These are phyloP conservation scores for Nothophaeocryptopus gaeumannii DNA, from an alignment of 2,329 filamentous ascomycete species.

Conservation along the genomic window DNA sequence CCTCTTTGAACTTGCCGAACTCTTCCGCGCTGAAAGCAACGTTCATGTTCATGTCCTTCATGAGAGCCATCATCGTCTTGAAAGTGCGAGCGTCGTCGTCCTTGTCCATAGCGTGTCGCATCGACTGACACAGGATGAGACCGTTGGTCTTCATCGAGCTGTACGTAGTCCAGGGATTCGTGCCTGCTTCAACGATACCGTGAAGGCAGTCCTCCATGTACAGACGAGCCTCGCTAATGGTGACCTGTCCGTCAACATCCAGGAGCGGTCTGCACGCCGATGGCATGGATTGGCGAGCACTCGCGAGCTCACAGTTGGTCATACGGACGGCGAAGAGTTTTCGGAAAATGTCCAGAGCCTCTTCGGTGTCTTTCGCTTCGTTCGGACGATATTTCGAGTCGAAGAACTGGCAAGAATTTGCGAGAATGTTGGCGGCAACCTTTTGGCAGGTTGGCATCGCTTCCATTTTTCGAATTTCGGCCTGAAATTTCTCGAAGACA, in stretches of 20 bases:
- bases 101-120: constrained; percentile 57
- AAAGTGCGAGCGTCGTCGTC: constrained; percentile 32
- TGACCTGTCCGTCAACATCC: constrained; percentile 37
- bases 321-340: constrained; percentile 61
- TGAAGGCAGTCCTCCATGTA: constrained; percentile 52
- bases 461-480: neutral
- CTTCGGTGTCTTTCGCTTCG: constrained; percentile 11
- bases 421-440: constrained; percentile 41
- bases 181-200: constrained; percentile 44
- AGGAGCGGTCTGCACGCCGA: constrained; percentile 50
- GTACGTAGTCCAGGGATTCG: constrained; percentile 62
- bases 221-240: constrained; percentile 28
- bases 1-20: constrained; percentile 7
- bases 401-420: constrained; percentile 54
- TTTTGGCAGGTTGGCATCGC: constrained; percentile 8
- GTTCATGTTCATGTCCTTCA: constrained; percentile 2
- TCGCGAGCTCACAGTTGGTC: constrained; percentile 61
- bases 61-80: constrained; percentile 5
- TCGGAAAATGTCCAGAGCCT: constrained; percentile 30
- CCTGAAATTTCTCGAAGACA: neutral
- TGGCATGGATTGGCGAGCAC: constrained; percentile 52
- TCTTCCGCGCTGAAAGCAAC: constrained; percentile 10
- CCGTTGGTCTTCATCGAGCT: constrained; percentile 62
- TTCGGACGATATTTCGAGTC: constrained; percentile 25
- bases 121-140: constrained; percentile 60